These are phyloP conservation scores for Penicillium tannophilum DNA, from an alignment of 495 filamentous ascomycete species.

Conservation along the genomic window DNA sequence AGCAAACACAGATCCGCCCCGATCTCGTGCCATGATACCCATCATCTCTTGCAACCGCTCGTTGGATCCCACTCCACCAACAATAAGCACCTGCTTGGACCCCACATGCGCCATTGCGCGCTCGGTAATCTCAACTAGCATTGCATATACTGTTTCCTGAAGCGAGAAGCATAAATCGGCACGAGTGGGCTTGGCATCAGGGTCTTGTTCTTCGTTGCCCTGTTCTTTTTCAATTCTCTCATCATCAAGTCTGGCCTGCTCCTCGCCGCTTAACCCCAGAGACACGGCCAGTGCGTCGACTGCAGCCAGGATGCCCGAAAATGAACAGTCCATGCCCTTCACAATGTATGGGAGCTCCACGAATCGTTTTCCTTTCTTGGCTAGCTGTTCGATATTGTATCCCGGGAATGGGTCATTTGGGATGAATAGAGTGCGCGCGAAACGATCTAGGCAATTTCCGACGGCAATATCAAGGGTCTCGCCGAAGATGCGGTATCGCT, in stretches of 20 bases:
- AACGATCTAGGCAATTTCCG: slow-evolving; percentile 95
- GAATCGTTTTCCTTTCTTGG: slow-evolving; percentile 72
- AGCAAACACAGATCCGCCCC: slow-evolving; percentile 87
- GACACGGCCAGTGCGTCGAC: slow-evolving; percentile 75
- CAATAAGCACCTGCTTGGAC: slow-evolving; percentile 85
- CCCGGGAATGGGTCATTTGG: slow-evolving; percentile 95
- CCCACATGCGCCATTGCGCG: slow-evolving; percentile 98
- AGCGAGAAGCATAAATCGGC: slow-evolving; percentile 91
- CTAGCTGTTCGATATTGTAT: slow-evolving; percentile 97
- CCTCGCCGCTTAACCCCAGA: slow-evolving; percentile 50
- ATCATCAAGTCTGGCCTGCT: slow-evolving; percentile 38
- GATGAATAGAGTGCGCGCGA: slow-evolving; percentile 86
- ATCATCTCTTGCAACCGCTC: slow-evolving; percentile 98
- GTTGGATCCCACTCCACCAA: slow-evolving; percentile 98
- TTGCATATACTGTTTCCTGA: slow-evolving; percentile 92
- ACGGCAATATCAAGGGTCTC: slow-evolving; percentile 97
- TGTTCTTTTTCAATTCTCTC: slow-evolving; percentile 28
- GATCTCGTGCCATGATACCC: slow-evolving; percentile 89
- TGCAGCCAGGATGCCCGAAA: slow-evolving; percentile 83
- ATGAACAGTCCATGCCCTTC: slow-evolving; percentile 97
- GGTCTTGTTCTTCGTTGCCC: slow-evolving; percentile 5
- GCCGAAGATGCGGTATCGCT: slow-evolving; percentile 95
- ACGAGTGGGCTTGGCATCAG: slow-evolving; percentile 59
- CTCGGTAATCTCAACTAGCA: slow-evolving; percentile 98
- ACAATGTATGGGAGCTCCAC: slow-evolving; percentile 93